Conservation (phyloP, 176 grass and related monocot species). For the Lolium perenne region DNA sequence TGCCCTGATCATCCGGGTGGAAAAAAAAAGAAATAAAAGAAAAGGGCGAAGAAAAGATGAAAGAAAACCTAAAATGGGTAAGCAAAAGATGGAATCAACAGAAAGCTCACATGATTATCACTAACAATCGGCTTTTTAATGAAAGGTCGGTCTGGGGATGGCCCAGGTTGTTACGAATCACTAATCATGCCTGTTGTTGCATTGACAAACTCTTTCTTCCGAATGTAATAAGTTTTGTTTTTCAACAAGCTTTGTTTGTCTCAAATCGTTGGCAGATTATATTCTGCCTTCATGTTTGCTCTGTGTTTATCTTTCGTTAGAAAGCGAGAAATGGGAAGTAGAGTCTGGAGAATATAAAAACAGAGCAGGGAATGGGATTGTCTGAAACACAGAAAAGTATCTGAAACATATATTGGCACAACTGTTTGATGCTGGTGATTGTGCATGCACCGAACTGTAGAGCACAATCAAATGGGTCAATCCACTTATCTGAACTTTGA, state of each 20-base stretch:
- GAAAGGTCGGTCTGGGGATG: neutral
- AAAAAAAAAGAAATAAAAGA: neutral
- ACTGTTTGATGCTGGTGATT: neutral
- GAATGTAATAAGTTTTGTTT: neutral
- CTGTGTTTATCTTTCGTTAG: neutral
- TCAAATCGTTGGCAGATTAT: neutral
- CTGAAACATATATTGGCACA: no score
- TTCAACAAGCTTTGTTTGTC: neutral
- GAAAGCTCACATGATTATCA: constrained; percentile 24
- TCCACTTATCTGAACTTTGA: neutral
- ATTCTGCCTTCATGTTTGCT: neutral
- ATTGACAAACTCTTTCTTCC: neutral
- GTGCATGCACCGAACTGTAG: neutral
- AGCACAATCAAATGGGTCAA: neutral
- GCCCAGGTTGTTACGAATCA: constrained; percentile 40
- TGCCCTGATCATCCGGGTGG: constrained; percentile 17
- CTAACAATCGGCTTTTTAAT: neutral
- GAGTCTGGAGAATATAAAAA: neutral
- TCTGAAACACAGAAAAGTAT: no score
- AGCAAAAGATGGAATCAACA: neutral
- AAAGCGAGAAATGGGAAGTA: neutral
- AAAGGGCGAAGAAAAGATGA: neutral
- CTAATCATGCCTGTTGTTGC: constrained; percentile 43
- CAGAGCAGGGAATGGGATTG: neutral
- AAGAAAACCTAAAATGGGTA: constrained; percentile 28